phyloP scores from a whole-genome alignment of 805 yeast species.

The Saturnispora ahearnii region DNA sequence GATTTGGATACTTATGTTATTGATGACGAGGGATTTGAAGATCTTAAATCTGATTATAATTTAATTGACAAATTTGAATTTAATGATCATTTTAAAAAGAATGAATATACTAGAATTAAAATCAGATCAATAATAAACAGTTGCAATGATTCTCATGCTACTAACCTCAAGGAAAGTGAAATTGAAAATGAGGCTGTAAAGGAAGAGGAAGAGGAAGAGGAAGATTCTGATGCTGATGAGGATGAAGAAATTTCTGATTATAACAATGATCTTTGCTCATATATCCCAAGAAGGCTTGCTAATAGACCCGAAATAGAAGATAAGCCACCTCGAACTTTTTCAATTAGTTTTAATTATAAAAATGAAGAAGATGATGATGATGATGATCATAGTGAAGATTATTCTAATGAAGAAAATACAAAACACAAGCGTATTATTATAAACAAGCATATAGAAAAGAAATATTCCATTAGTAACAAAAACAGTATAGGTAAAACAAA shows the following conservation, averaged over 20 bases:
- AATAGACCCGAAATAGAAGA: constrained; percentile 20
- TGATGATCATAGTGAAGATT: constrained; percentile 6
- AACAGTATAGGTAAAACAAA: background rate
- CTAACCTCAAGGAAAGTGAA: background rate
- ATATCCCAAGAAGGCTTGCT: constrained; percentile 19
- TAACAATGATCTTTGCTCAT: constrained; percentile 4
- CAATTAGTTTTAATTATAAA: constrained; percentile 21
- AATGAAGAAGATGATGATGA: constrained; percentile 10
- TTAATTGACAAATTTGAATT: constrained; percentile 20
- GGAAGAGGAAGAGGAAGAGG: background rate
- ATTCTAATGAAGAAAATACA: background rate
- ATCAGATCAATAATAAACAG: constrained; percentile 14
- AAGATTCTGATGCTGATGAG: background rate
- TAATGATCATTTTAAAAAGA: constrained; percentile 20
- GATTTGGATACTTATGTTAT: constrained; percentile 39
- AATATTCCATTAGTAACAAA: background rate
- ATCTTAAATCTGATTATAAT: constrained; percentile 26
- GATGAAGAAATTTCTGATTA: constrained; percentile 11
- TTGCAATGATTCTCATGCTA: background rate
- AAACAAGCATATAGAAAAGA: background rate
- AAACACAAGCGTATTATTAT: background rate
- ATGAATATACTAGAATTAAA: constrained; percentile 21
- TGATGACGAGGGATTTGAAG: constrained; percentile 36
- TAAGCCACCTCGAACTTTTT: constrained; percentile 28
- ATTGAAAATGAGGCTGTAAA: constrained; percentile 2